phyloP scores from a whole-genome alignment of 1,284 basidiomycete genomes.

The Sphagnurus paluster region DNA sequence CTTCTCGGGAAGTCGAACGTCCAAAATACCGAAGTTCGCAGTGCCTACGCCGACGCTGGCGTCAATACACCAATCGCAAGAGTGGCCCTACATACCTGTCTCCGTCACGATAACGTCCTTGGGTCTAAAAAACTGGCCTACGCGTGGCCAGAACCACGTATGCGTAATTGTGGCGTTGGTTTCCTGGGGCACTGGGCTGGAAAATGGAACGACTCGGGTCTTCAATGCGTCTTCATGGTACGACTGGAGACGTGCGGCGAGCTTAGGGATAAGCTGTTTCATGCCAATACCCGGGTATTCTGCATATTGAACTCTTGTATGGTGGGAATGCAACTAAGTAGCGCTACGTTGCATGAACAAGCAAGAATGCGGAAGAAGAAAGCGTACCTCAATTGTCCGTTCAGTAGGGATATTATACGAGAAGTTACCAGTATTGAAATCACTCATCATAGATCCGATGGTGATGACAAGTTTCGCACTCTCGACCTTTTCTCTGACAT shows the following conservation, averaged over 20 bases:
- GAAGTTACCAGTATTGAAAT: conserved; percentile 92
- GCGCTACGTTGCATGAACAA: conserved; percentile 13
- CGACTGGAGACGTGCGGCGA: conserved; percentile 54
- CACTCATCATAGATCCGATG: conserved; percentile 79
- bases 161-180: conserved; percentile 64
- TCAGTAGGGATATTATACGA: conserved; percentile 67
- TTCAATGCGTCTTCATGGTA: conserved; percentile 39
- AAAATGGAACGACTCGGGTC: conserved; percentile 51
- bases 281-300: conserved; percentile 66
- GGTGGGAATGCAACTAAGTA: conserved; percentile 78
- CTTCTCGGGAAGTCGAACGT: conserved; percentile 72
- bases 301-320: conserved; percentile 69
- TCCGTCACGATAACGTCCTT: conserved; percentile 84
- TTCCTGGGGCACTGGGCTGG: conserved; percentile 48
- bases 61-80: neutral
- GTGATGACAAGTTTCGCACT: conserved; percentile 82
- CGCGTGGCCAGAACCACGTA: conserved; percentile 83
- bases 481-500: conserved; percentile 79
- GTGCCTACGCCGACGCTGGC: conserved; percentile 34
- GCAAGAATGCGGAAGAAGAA: neutral
- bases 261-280: conserved; percentile 70
- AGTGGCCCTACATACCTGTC: conserved; percentile 58
- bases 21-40: conserved; percentile 74
- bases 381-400: conserved; percentile 53
- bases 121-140: conserved; percentile 76